These are phyloP conservation scores for Cladorrhinum sp. DNA, from an alignment of 2,329 filamentous ascomycete genomes.

Conservation along the genomic window DNA sequence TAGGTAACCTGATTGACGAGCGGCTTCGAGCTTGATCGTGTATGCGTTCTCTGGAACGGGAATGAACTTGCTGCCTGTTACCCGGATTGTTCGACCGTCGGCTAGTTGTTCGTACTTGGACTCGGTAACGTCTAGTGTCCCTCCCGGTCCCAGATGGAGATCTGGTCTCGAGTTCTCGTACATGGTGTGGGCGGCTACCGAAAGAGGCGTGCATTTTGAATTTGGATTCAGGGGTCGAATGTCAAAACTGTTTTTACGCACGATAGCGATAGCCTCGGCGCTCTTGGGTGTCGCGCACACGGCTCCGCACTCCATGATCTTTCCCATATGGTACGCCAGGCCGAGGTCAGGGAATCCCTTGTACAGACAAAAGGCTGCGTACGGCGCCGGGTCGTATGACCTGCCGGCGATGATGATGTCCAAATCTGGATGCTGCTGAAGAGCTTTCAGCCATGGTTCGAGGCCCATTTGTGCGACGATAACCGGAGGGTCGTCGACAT, in stretches of 20 bases:
- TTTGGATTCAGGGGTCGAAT: conserved; percentile 39
- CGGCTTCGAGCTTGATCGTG: conserved; percentile 49
- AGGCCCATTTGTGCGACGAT: conserved; percentile 47
- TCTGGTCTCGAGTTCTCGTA: conserved; percentile 56
- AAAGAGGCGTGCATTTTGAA: conserved; percentile 44
- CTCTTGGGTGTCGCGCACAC: conserved; percentile 48
- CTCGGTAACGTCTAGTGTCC: conserved; percentile 40
- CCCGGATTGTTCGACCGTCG: conserved; percentile 39
- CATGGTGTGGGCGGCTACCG: conserved; percentile 51
- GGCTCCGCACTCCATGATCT: conserved; percentile 53
- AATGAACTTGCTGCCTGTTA: conserved; percentile 39
- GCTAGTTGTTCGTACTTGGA: conserved; percentile 43
- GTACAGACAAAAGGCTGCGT: conserved; percentile 34
- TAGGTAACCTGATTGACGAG: conserved; percentile 40
- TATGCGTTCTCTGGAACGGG: conserved; percentile 33
- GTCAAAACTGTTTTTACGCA: conserved; percentile 46
- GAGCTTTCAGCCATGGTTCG: conserved; percentile 43
- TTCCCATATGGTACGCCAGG: conserved; percentile 49
- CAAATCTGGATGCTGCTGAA: conserved; percentile 40
- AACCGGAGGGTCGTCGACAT: conserved; percentile 36
- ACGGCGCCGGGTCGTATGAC: conserved; percentile 41
- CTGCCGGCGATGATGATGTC: conserved; percentile 48
- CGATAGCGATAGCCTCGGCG: conserved; percentile 38
- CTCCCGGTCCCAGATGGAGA: conserved; percentile 48
- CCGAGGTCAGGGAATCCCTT: conserved; percentile 33